Percentiles rank a stretch among this genome's conserved stretches.
Evolutionary conservation across 2,329 filamentous ascomycete genomes (phyloP).

Genomic region (Seiridium unicorne): DNA sequence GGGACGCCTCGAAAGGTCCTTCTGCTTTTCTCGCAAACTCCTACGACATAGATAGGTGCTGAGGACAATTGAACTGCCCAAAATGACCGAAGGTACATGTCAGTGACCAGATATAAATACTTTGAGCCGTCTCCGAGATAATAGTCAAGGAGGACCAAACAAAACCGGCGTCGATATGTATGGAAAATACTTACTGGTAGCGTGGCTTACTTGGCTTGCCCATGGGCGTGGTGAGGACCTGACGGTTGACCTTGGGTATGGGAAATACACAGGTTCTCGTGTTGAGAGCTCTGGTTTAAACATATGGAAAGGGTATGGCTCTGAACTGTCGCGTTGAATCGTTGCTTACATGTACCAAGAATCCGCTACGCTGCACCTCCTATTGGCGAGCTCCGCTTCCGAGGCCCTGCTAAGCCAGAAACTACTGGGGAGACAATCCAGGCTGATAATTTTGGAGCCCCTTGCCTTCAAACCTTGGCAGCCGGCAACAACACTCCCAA

Average conservation of each 20-base stretch:
- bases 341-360: constrained; percentile 19
- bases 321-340: neutral
- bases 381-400: constrained; percentile 37
- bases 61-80: no score
- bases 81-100: no score
- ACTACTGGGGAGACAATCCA: constrained; percentile 32
- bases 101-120: no score
- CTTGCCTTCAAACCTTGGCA: neutral
- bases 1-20: no score
- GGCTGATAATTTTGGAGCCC: constrained; percentile 24
- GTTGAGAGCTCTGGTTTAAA: constrained; percentile 37
- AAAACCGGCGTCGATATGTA: neutral
- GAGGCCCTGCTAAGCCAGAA: neutral
- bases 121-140: no score
- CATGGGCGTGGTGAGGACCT: neutral
- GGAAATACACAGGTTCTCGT: constrained; percentile 39
- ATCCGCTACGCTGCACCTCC: constrained; percentile 44
- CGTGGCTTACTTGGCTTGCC: neutral
- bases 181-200: neutral
- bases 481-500: neutral
- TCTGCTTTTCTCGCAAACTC: no score
- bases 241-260: constrained; percentile 41
- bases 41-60: no score
- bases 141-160: no score
- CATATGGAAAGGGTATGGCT: constrained; percentile 40